A percentile compares a stretch with the other conserved stretches of the same genome.
These are phyloP conservation scores for Xylaria cubensis DNA, from an alignment of 495 filamentous ascomycete species.

Conservation along the genomic window DNA sequence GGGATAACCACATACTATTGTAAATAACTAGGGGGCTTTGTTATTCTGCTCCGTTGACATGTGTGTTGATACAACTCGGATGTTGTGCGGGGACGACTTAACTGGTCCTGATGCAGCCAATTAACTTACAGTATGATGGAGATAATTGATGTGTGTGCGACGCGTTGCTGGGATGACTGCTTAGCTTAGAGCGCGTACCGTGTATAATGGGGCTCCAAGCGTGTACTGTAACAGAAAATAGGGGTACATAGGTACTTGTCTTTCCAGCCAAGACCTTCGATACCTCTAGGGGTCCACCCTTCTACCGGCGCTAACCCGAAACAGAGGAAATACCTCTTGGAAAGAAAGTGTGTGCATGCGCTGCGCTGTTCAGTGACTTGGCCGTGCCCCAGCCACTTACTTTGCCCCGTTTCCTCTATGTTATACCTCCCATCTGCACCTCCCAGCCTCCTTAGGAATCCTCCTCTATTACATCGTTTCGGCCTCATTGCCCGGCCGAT, in stretches of 20 bases:
- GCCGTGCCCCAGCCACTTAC: conserved; percentile 30
- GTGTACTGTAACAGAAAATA: background rate
- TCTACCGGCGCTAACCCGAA: conserved; percentile 7
- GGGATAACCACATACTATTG: background rate
- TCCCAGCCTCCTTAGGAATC: conserved; percentile 25
- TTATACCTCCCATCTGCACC: background rate
- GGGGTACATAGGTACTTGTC: conserved; percentile 9
- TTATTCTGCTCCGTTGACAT: conserved; percentile 4
- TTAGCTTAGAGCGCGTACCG: background rate
- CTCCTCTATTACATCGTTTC: conserved; percentile 21
- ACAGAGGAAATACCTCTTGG: background rate
- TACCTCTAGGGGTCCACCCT: background rate
- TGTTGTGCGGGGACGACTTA: conserved; percentile 12
- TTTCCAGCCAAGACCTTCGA: background rate
- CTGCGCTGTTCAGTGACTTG: conserved; percentile 29
- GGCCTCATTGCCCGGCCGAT: conserved; percentile 24
- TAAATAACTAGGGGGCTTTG: background rate
- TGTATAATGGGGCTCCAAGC: background rate
- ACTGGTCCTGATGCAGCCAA: background rate
- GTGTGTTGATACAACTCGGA: conserved; percentile 11
- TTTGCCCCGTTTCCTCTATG: conserved; percentile 25
- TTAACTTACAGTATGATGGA: background rate
- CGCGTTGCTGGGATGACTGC: background rate
- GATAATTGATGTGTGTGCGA: conserved; percentile 12
- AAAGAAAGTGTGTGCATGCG: conserved; percentile 18